Conservation (phyloP, 345 rosid species). For the Pistacia vera region DNA sequence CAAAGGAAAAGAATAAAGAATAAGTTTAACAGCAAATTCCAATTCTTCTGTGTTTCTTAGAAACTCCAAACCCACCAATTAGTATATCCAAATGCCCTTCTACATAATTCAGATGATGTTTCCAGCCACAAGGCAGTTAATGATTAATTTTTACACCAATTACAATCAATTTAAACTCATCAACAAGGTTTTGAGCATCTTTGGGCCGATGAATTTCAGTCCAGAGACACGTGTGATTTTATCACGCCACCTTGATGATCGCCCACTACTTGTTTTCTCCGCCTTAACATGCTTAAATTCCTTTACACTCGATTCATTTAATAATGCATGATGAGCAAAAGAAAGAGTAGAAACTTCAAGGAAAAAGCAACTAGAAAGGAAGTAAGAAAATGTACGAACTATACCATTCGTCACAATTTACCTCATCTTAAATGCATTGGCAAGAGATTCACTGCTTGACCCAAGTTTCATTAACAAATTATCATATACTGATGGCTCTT, state of each 20-base stretch:
- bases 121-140: not conserved
- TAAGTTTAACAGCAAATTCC: too few relatives aligned
- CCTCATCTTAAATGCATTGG: slow-evolving; percentile 56
- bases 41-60: not conserved
- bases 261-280: not conserved
- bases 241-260: not conserved
- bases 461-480: slow-evolving; percentile 51
- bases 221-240: too few relatives aligned
- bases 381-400: not conserved
- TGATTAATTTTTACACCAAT: not conserved
- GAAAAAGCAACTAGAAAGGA: not conserved
- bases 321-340: not conserved
- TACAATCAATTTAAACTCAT: not conserved
- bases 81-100: not conserved
- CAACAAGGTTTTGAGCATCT: not conserved
- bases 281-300: not conserved
- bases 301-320: not conserved
- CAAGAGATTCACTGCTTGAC: slow-evolving; percentile 45
- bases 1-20: too few relatives aligned
- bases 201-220: too few relatives aligned
- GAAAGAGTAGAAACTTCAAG: not conserved
- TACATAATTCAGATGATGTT: not conserved
- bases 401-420: slow-evolving; percentile 12
- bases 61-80: not conserved
- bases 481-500: slow-evolving; percentile 50